Base-by-base conservation (phyloP, 305 asterid species). In the Plantago lanceolata region DNA sequence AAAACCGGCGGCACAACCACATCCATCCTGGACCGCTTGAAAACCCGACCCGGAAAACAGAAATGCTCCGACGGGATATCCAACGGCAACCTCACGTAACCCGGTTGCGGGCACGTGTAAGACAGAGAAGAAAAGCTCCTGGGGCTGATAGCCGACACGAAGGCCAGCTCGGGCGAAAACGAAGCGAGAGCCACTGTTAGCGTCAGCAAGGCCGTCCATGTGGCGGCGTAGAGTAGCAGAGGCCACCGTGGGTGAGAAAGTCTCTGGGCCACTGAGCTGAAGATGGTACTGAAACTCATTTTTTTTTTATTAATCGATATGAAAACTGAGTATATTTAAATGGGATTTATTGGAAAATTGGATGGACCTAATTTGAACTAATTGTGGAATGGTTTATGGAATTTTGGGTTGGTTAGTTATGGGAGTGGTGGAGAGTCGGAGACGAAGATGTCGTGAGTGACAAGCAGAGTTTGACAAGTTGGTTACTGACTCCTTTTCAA, bases 91-190 rank as follows among this genome's bases (percentile, higher is more conserved):
- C 94, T 76, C 52, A 84, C 72, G 47, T 69, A 63, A 63, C 79
- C 81, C 5, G 50, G 65, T 19, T 44, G 47, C 5, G 62, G 54
- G 68, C 96, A 87, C 29, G 75, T 75, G 70, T 35, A 43, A 16
- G 92, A 78, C 61, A 73, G 66, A 15, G 80, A 28, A 35, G 94
- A 85, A 11, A 2, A 5, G 9, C 40, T 33, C 40, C 74, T 6
- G 0, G 90, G 89, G 16, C 71, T 70, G 20, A 81, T 75, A 20
- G 89, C 85, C 4, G 82, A 84, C 16, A 90, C 88, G 18, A 90
- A 90, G 14, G 96, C 97, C 37, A 86, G 16, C 76, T 90, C 97
- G 16, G 96, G 94, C 0, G 86, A 63, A 67, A 90, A 90, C 0
- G 97, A 90, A 1, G 91, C 95, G 33, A 82, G 63, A 8, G 85